Base-by-base conservation (phyloP, 1,139 yeast genomes). In the Debaryomycetaceae sp. region DNA sequence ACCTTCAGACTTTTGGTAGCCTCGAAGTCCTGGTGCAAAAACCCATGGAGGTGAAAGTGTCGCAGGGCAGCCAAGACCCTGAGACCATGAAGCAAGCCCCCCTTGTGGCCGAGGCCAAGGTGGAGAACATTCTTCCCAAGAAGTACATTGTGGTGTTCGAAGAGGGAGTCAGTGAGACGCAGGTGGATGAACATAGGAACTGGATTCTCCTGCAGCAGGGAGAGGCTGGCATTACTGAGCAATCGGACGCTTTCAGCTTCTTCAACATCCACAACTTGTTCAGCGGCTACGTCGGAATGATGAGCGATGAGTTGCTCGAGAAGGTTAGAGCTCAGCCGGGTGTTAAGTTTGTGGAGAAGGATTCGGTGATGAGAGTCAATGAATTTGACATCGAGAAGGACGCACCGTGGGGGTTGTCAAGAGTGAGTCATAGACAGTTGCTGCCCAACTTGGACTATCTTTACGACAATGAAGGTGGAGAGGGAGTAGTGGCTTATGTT, bases 371-470 rank as follows among this genome's bases (percentile, higher is more conserved):
- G 50, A 53, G 57, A 42, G 58, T 68, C 41, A 55, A 58, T 44
- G 75, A 70, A 54, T 60, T 65, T 45, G 70, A 65, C 40, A 53
- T 65, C 30, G 72, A 72, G 55, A 62, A 64, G 48, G 66, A 65
- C 31, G 75, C 75, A 11, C 64, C 74, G 27, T 70, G 76, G 77
- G 77, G 75, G 20, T 59, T 72, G 44, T 60, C 72, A 11, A 62
- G 74, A 57, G 58, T 69, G 31, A 56, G 65, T 48, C 72, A 62
- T 49, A 63, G 72, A 33, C 46, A 51, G 34, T 45, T 48, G 36
- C 17, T 52, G 72, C 84, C 48, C 83, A 82, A 76, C 83, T 85
- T 80, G 23, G 52, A 62, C 45, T 72, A 69, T 54, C 54, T 66
- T 40, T 69, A 60, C 49, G 75, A 71, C 47, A 58, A 60, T 47